A percentile compares a stretch with the other conserved stretches of the same genome.
Evolutionary conservation across 2,329 filamentous ascomycete genomes (phyloP).

Genomic region (Colletotrichum tabaci): DNA sequence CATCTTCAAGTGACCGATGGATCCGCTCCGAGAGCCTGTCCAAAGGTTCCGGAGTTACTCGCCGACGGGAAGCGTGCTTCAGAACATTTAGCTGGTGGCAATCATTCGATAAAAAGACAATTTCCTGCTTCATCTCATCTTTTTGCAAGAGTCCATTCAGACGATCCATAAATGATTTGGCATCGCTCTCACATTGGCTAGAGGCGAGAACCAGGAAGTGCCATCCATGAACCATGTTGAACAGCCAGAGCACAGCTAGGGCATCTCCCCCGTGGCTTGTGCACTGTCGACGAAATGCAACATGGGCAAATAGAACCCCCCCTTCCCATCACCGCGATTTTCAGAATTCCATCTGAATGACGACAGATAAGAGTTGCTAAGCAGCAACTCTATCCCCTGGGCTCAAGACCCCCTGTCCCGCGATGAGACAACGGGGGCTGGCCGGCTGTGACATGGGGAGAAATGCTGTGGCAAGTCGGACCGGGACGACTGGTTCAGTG

Average conservation of each 20-base stretch:
- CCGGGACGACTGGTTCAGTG: too few species aligned
- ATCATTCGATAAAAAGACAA: too few species aligned
- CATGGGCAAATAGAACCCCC: background rate
- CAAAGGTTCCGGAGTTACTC: too few species aligned
- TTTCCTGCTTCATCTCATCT: background rate
- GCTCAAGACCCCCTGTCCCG: background rate
- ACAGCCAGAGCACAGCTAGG: background rate
- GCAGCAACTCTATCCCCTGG: background rate
- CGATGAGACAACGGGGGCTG: background rate
- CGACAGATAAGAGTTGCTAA: conserved; percentile 2
- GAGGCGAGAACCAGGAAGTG: background rate
- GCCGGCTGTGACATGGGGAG: background rate
- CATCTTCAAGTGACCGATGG: too few species aligned
- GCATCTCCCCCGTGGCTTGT: background rate
- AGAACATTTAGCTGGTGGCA: too few species aligned
- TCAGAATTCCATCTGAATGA: conserved; percentile 11
- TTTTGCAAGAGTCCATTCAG: too few species aligned
- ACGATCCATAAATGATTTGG: too few species aligned
- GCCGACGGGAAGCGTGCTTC: too few species aligned
- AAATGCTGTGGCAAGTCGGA: too few species aligned
- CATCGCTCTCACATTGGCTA: too few species aligned
- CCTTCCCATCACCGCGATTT: background rate
- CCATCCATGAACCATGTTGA: background rate
- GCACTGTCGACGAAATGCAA: background rate
- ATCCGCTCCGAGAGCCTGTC: too few species aligned